Percentiles rank a stretch among this genome's conserved stretches.
Evolutionary conservation across 176 grass and related monocot genomes (phyloP).

Genomic region (Carex cristatella): DNA sequence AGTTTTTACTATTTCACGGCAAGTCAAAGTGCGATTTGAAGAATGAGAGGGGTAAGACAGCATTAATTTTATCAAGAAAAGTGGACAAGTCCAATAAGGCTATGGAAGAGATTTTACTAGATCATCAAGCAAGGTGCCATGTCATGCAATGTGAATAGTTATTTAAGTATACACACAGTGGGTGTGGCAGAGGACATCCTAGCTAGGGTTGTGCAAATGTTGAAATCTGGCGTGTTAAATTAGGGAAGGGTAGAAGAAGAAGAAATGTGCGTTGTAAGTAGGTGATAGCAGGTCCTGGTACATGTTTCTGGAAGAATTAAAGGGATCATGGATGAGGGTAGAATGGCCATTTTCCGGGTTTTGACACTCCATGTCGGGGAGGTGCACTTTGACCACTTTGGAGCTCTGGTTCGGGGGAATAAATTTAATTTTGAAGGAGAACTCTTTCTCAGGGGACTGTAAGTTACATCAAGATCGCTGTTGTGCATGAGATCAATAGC

Average conservation of each 20-base stretch:
- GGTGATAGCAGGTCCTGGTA: slow-evolving; percentile 37
- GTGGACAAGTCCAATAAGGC: slow-evolving; percentile 34
- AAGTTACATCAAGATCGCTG: background rate
- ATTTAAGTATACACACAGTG: slow-evolving; percentile 41
- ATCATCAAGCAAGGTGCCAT: slow-evolving; percentile 30
- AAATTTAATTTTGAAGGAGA: slow-evolving; percentile 40
- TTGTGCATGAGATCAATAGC: background rate
- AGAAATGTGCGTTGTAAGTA: slow-evolving; percentile 53
- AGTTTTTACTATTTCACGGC: slow-evolving; percentile 38
- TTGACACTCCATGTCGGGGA: slow-evolving; percentile 38
- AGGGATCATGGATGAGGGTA: slow-evolving; percentile 5
- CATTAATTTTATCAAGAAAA: slow-evolving; percentile 36
- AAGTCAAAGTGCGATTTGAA: slow-evolving; percentile 34
- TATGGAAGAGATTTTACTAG: slow-evolving; percentile 39
- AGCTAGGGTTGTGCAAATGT: slow-evolving; percentile 32
- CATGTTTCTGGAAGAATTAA: slow-evolving; percentile 34
- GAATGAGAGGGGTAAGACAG: slow-evolving; percentile 40
- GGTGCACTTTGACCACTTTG: slow-evolving; percentile 44
- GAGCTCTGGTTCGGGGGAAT: slow-evolving; percentile 57
- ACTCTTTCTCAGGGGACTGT: background rate
- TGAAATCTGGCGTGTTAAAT: slow-evolving; percentile 42
- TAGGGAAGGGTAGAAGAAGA: slow-evolving; percentile 36
- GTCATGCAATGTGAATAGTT: slow-evolving; percentile 45
- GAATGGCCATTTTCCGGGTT: slow-evolving; percentile 38
- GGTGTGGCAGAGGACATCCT: slow-evolving; percentile 35